A percentile compares a stretch with the other conserved stretches of the same genome.
phyloP scores from a whole-genome alignment of 352 stramenopile genomes.

The Phytophthora rubi region DNA sequence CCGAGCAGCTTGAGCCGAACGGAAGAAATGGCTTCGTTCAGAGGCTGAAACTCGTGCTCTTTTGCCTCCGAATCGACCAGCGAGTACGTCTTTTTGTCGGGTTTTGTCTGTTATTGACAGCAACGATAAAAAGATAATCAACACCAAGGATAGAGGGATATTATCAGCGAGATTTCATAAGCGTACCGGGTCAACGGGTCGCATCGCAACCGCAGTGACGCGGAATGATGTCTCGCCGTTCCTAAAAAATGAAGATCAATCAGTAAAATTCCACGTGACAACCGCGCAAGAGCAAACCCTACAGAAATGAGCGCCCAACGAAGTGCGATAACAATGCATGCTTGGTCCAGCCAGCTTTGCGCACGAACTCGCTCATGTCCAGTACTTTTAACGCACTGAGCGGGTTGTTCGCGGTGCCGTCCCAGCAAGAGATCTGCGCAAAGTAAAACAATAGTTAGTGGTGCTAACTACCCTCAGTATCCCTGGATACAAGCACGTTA shows the following conservation, averaged over 20 bases:
- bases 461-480: background rate
- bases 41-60: constrained; percentile 50
- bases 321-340: constrained; percentile 77
- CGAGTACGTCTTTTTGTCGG: constrained; percentile 58
- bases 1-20: constrained; percentile 56
- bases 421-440: constrained; percentile 69
- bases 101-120: constrained; percentile 45
- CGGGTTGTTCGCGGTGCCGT: constrained; percentile 54
- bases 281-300: constrained; percentile 10
- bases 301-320: constrained; percentile 73
- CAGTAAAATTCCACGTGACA: background rate
- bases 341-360: constrained; percentile 72
- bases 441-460: background rate
- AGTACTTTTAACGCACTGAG: constrained; percentile 56
- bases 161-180: background rate
- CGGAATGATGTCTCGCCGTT: constrained; percentile 57
- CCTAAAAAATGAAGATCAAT: constrained; percentile 22
- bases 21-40: constrained; percentile 62
- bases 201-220: constrained; percentile 54
- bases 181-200: constrained; percentile 52
- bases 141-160: background rate
- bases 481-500: constrained; percentile 9
- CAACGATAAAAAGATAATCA: background rate
- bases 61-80: constrained; percentile 62
- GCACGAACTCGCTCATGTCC: constrained; percentile 80